Base-by-base conservation (phyloP, 352 stramenopile species). In the Globisporangium middletonii region DNA sequence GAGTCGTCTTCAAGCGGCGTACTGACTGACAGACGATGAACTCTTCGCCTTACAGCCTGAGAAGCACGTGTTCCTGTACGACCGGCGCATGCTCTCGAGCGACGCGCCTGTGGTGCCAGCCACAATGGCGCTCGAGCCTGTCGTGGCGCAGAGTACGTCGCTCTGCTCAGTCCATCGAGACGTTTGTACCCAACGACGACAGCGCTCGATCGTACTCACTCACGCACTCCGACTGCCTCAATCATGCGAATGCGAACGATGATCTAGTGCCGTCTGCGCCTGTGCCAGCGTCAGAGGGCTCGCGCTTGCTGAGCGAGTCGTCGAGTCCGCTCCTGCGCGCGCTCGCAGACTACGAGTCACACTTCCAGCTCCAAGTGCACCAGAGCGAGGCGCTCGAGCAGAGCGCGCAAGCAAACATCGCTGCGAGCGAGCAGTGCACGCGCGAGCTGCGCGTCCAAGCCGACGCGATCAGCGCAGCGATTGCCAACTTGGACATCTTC, bases 31-130 rank as follows among this genome's bases (percentile, higher is more conserved):
- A 3, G 41, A 46, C 16, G 13, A n/a, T 19, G 26, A 15, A 23
- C 41, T 18, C 8, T 46, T 5, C 12, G 41, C 41, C 16, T 12
- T 43, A 18, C 28, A 85, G 67, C 61, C 74, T 23, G 64, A 84
- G 50, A 91, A 90, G 57, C 69, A 73, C 41, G 67, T 95, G 53
- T 95, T 89, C 63, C 57, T 95, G 11, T 95, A 95, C 57, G 85
- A 95, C 55, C 77, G 83, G 4, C 76, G 83, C 50, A 75, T 92
- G 68, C 71, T 95, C 12, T 88, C 79, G 52, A 79, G 82, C 63
- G 82, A 92, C 33, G 48, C 57, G 38, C 53, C 63, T 35, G 57
- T 89, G 13, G 49, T 75, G 55, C 73, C 79, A n/a, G 67, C 85
- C 6, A 56, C 75, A 33, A 65, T 83, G 43, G 56, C 82, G 37